Base-by-base conservation (phyloP, 176 grass and related monocot genomes). In the Rhynchospora pubera region DNA sequence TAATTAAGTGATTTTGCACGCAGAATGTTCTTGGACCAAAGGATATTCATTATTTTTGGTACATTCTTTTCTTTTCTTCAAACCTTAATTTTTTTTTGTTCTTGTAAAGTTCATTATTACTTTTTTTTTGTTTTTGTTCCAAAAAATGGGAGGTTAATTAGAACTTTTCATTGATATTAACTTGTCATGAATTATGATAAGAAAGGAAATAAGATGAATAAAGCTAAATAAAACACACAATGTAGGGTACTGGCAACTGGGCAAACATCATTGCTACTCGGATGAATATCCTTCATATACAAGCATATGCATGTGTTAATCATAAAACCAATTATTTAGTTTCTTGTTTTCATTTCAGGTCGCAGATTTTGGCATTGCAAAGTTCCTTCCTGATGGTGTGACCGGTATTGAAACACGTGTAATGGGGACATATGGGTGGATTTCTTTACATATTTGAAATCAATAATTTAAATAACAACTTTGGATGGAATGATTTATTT, bases 361-460 rank as follows among this genome's bases (percentile, higher is more conserved):
- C 64, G 69, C 87, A 0, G 89, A 94, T 82, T 94, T 94, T 84
- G 92, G 92, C 45, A 83, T 91, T 32, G 92, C 87, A 50, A 94
- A 88, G 28, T 86, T 80, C 63, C 81, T 88, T 79, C 78, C 53
- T 44, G 92, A 94, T 68, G 88, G 87, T 47, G 85, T 87, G 60
- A 94, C 89, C 7, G 85, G 91, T 86, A 78, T 94, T 16, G 19
- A 87, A 0, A 94, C 92, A 45, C 88, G 92, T 87, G 87, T 94
- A 66, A 79, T 94, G 85, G 92, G 92, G 57, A 94, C 92, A 18
- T 76, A 79, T 9, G 92, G 92, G 92, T 94, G 13, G 9, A 16
- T 32, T 76, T 69, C 16, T 44, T 43, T 19, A 9, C 65, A n/a
- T n/a, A 13, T 15, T 68, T 68, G 30, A 3, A 15, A 8, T 67